Evolutionary conservation across 2,329 filamentous ascomycete species (phyloP), one percentile per base, ranked within the genome.

Genomic region (Gremmenia infestans): DNA sequence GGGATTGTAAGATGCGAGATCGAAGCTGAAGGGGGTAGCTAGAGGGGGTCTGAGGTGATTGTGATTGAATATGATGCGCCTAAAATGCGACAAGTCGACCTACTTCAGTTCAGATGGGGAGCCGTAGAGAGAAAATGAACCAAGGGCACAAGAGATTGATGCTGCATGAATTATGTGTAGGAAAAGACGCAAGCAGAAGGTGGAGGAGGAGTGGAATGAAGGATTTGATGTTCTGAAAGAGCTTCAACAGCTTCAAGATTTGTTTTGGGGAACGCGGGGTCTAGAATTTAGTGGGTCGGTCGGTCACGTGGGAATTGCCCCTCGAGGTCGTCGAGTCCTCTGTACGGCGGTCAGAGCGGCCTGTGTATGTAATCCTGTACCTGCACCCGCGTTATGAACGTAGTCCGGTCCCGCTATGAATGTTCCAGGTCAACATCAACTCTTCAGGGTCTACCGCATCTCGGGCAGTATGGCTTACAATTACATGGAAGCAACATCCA

Each of bases 401-500:
- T 5, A 3, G 22, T 22, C 22, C 22, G 22, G 36, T 39, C 36
- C 36, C 36, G 42, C 19, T 25, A 12, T 22, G 42, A 32, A 32
- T 32, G 28, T 32, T 32, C 28, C 28, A 32, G 9, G 28, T 32
- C 28, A 32, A 32, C 28, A 32, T 32, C 9, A 32, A 32, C 28
- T 32, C 8, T 32, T 32, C 28, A 32, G 8, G 28, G 28, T 8
- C 28, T 53, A 58, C 54, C 42, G 25, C 28, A 50, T 49, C 37
- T 39, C 22, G 22, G 32, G 40, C 46, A 55, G 58, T 60, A 54
- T 55, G 59, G 53, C 55, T 32, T 45, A 22, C 42, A 19, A 11
- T 22, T 12, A 6, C 17, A 25, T 22, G 5, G 5, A 45, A 15
- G 17, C n/a, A 23, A 25, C 19, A 7, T 40, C 36, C 25, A 12